Evolutionary conservation across 169 alveolate genomes (phyloP).

Genomic region (Plasmodium cynomolgi): DNA sequence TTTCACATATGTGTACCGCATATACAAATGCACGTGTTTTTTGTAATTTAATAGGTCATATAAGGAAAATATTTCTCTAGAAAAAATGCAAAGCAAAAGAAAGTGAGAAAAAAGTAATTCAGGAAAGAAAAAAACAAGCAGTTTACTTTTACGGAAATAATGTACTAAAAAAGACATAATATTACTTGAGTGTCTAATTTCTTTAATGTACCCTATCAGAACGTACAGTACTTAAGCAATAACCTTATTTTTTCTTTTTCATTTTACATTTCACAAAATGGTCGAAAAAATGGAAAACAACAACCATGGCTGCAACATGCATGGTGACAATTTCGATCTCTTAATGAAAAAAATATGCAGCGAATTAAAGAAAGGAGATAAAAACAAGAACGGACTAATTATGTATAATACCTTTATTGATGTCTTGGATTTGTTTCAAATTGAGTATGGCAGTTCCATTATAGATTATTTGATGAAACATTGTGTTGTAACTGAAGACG

Average conservation of each 20-base stretch:
- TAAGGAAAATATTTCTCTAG: slow-evolving; percentile 14
- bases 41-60: slow-evolving; percentile 6
- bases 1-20: not conserved
- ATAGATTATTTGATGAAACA: slow-evolving; percentile 64
- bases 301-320: not conserved
- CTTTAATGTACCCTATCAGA: not conserved
- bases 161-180: not conserved
- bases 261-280: slow-evolving; percentile 10
- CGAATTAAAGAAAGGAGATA: slow-evolving; percentile 66
- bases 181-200: not conserved
- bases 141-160: not conserved
- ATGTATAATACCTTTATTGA: slow-evolving; percentile 49
- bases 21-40: not conserved
- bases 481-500: slow-evolving; percentile 67
- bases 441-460: slow-evolving; percentile 46
- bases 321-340: slow-evolving; percentile 15
- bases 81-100: slow-evolving; percentile 10
- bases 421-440: slow-evolving; percentile 56
- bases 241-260: not conserved
- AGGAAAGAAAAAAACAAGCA: slow-evolving; percentile 14
- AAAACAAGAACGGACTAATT: slow-evolving; percentile 65
- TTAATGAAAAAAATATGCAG: slow-evolving; percentile 34
- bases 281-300: slow-evolving; percentile 12
- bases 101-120: not conserved
- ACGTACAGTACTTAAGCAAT: not conserved